Percentiles rank a stretch among this genome's conserved stretches.
phyloP scores from a whole-genome alignment of 129 eudicot genomes.

The Lactuca saligna region DNA sequence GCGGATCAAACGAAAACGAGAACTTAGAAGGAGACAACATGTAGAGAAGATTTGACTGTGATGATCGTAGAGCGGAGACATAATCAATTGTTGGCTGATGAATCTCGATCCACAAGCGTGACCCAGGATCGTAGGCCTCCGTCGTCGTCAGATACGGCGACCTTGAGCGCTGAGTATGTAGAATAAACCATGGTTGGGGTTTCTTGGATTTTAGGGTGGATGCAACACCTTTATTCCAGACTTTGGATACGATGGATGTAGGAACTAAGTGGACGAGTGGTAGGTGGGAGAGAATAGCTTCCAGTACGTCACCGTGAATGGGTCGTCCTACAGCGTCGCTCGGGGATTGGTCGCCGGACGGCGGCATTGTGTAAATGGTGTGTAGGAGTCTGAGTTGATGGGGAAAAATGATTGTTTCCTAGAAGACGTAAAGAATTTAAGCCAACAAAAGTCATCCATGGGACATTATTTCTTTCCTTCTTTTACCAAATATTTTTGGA shows the following conservation, averaged over 20 bases:
- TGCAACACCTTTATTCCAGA: constrained; percentile 47
- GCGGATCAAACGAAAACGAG: constrained; percentile 45
- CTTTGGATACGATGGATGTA: constrained; percentile 43
- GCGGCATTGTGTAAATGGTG: neutral
- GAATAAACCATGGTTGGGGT: constrained; percentile 55
- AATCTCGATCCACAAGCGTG: constrained; percentile 45
- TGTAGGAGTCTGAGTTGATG: too few species aligned
- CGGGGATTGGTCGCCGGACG: neutral
- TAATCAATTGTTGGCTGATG: constrained; percentile 25
- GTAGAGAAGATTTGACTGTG: constrained; percentile 44
- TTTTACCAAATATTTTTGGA: too few species aligned
- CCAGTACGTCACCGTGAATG: constrained; percentile 45
- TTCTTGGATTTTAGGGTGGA: constrained; percentile 35
- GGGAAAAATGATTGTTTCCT: too few species aligned
- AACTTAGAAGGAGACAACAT: constrained; percentile 33
- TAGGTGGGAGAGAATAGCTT: constrained; percentile 43
- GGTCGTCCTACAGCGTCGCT: constrained; percentile 6
- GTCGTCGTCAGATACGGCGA: constrained; percentile 34
- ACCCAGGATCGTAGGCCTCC: constrained; percentile 55
- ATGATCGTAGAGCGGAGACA: constrained; percentile 38
- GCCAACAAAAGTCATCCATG: too few species aligned
- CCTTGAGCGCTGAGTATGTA: constrained; percentile 44
- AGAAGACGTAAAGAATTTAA: too few species aligned
- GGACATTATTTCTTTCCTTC: too few species aligned
- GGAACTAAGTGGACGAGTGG: constrained; percentile 51